Evolutionary conservation across 2,329 filamentous ascomycete genomes (phyloP), one percentile per base, ranked within the genome.

Genomic region (Botryotinia calthae): DNA sequence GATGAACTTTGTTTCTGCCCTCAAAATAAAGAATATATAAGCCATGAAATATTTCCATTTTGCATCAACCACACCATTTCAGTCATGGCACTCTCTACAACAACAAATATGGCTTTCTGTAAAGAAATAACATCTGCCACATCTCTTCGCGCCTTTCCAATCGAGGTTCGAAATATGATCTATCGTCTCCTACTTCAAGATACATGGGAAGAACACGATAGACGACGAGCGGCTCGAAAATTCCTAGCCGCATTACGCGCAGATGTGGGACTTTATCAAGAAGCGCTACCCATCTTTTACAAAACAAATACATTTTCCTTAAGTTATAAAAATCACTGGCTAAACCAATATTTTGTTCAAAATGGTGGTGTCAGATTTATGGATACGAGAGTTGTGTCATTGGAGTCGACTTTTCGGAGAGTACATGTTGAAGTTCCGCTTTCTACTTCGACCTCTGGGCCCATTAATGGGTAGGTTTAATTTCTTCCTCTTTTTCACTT

Each of bases 231-330:
- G 22, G 44, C 44, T 58, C n/a, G 16, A 20, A 28, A 12, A 25
- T n/a, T 66, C 46, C 34, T 71, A 22, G n/a, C 59, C 22, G 69
- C 69, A 65, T 56, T 65, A 31, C 31, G 59, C 7, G 16, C 34
- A 6, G 69, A 71, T 44, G 34, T 44, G 28, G 16, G 20, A 16
- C 46, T 71, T 2, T 65, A 71, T n/a, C 18, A 54, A 14, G 69
- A 71, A 58, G 69, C 69, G 44, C n/a, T 71, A 14, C 1, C 12
- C 34, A n/a, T 71, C 2, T 71, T 71, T n/a, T 71, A 65, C 8
- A 22, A 46, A 10, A 34, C 34, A 9, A 71, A 65, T 10, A 71
- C 59, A 4, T 71, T 71, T 34, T 65, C 6, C 6, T 44, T 71
- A 10, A 56, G n/a, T 7, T 20, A 56, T 7, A 34, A 51, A 18